These are phyloP conservation scores for Solanum tacnaense DNA, from an alignment of 257 asterid genomes.

Conservation along the genomic window DNA sequence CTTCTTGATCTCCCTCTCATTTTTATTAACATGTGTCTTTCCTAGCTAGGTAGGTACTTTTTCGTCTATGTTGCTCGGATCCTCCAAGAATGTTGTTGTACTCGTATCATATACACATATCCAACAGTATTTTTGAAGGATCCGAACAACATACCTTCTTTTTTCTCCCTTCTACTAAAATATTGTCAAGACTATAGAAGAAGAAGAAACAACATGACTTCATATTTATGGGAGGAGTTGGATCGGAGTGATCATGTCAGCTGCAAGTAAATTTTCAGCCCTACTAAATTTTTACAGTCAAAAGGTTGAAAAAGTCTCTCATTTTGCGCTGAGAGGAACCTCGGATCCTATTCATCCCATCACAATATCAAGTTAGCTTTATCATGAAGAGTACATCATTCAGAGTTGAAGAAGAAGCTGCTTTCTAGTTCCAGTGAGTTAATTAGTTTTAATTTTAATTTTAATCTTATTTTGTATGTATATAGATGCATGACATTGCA, in stretches of 20 bases:
- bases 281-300: conserved; percentile 18
- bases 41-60: not conserved
- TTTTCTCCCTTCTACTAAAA: not conserved
- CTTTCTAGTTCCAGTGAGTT: conserved; percentile 8
- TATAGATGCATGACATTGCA: conserved; percentile 8
- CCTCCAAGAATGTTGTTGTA: not conserved
- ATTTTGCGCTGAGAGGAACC: conserved; percentile 77
- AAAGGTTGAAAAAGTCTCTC: not conserved
- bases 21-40: conserved; percentile 4
- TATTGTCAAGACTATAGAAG: not conserved
- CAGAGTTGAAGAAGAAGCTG: conserved; percentile 7
- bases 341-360: conserved; percentile 50
- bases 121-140: not conserved
- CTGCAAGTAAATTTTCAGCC: conserved; percentile 28
- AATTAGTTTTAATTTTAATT: not conserved
- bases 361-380: conserved; percentile 9
- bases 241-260: conserved; percentile 80
- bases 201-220: not conserved
- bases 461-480: not conserved
- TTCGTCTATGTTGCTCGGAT: not conserved
- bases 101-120: not conserved
- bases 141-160: not conserved
- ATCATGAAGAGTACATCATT: not conserved
- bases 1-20: not conserved
- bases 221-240: conserved; percentile 30